Evolutionary conservation across 23 red algal species (phyloP).

Genomic region (Gracilaria gracilis): DNA sequence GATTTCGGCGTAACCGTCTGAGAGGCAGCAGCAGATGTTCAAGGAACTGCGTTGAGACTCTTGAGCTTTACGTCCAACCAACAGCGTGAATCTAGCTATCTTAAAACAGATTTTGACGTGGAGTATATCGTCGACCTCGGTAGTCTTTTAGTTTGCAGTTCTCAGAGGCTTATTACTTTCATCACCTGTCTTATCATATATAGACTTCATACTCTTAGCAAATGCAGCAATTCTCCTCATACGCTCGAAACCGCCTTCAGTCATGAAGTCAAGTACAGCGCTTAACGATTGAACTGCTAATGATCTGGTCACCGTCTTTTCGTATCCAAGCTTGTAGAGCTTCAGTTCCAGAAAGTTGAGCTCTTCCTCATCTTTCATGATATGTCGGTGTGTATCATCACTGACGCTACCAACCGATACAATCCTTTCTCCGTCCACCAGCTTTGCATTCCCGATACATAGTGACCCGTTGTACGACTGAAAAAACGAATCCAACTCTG

Average conservation of each 20-base stretch:
- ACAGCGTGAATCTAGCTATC: background rate
- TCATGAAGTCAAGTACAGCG: background rate
- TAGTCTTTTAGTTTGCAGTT: background rate
- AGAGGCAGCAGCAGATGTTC: background rate
- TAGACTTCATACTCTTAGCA: background rate
- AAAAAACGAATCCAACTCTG: slow-evolving; percentile 13
- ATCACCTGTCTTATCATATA: background rate
- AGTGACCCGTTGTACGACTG: slow-evolving; percentile 17
- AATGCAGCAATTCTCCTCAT: background rate
- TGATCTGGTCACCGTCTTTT: background rate
- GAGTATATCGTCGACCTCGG: background rate
- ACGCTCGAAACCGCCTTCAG: background rate
- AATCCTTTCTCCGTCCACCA: background rate
- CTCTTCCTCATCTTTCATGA: background rate
- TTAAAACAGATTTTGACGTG: background rate
- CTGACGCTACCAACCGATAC: background rate
- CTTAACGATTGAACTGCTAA: background rate
- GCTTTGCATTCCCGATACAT: background rate
- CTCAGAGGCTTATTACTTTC: background rate
- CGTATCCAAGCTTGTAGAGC: slow-evolving; percentile 13
- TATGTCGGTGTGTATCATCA: background rate
- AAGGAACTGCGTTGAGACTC: background rate
- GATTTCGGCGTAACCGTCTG: slow-evolving; percentile 2
- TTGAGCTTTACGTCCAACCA: background rate
- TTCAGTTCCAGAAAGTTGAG: background rate